Evolutionary conservation across 2,329 filamentous ascomycete species (phyloP).

Genomic region (Cladorrhinum sp.): DNA sequence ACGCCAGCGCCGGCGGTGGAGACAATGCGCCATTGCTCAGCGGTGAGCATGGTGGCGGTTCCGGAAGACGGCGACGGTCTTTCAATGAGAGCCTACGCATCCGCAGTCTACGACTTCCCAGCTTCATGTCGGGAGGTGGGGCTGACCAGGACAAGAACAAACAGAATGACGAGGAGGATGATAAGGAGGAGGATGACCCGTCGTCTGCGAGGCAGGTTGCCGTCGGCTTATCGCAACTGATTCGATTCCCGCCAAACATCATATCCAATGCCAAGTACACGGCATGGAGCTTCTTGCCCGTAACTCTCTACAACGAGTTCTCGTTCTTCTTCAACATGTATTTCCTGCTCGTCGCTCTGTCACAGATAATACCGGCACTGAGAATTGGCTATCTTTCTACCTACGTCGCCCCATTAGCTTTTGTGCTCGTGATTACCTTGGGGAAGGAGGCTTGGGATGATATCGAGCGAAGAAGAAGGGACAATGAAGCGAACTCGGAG

Average conservation of each 20-base stretch:
- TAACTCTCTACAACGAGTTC: conserved; percentile 97
- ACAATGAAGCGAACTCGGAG: conserved; percentile 93
- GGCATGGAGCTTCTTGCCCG: conserved; percentile 85
- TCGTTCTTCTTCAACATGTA: conserved; percentile 99
- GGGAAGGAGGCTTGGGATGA: conserved; percentile 97
- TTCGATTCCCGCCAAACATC: conserved; percentile 82
- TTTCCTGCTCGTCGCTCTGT: conserved; percentile 90
- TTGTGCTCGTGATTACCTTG: conserved; percentile 87
- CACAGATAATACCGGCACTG: conserved; percentile 84
- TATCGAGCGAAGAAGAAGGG: conserved; percentile 77
- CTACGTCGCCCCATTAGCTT: conserved; percentile 87
- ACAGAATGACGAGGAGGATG: conserved; percentile 46
- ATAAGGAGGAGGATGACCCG: conserved; percentile 57
- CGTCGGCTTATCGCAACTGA: conserved; percentile 69
- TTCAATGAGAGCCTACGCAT: conserved; percentile 42
- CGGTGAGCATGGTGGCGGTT: conserved; percentile 30
- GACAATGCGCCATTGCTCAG: conserved; percentile 75
- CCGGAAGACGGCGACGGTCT: conserved; percentile 34
- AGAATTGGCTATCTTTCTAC: conserved; percentile 93
- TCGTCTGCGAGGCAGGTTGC: conserved; percentile 70
- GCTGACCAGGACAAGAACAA: conserved; percentile 30
- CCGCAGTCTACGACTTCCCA: conserved; percentile 59
- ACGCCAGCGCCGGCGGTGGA: conserved; percentile 56
- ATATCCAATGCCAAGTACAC: conserved; percentile 99
- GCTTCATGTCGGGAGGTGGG: conserved; percentile 55